These are phyloP conservation scores for Talaromyces sp. DNA, from an alignment of 2,329 filamentous ascomycete genomes.

Conservation along the genomic window DNA sequence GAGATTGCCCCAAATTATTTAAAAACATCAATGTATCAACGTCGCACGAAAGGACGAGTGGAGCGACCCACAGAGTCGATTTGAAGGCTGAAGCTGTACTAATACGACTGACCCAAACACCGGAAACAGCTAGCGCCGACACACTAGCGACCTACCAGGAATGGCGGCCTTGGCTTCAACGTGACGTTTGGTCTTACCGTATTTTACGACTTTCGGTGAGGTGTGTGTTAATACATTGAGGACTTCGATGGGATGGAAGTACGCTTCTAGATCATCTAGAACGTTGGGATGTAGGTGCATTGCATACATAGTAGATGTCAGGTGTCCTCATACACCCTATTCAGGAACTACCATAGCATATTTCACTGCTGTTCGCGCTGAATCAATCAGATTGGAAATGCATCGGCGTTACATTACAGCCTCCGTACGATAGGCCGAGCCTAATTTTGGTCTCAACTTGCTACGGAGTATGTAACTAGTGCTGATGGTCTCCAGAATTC, in stretches of 20 bases:
- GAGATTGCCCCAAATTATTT: neutral
- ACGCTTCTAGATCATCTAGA: neutral
- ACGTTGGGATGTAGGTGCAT: neutral
- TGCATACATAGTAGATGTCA: neutral
- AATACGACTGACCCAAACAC: neutral
- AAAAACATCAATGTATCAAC: neutral
- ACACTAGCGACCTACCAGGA: slow-evolving; percentile 6
- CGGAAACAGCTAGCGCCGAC: slow-evolving; percentile 6
- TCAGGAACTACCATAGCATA: neutral
- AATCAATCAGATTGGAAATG: neutral
- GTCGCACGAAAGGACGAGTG: slow-evolving; percentile 5
- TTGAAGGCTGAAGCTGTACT: slow-evolving; percentile 4
- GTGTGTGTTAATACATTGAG: too few species aligned
- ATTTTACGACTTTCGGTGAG: slow-evolving; percentile 2
- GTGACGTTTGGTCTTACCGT: neutral
- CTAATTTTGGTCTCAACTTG: slow-evolving; percentile 2
- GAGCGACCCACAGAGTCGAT: neutral
- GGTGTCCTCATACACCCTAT: neutral
- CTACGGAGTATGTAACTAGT: too few species aligned
- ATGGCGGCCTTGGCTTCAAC: neutral
- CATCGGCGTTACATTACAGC: slow-evolving; percentile 1
- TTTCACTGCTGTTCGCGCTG: neutral
- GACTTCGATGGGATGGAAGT: neutral
- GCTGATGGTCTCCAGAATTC: neutral
- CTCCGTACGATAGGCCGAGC: slow-evolving; percentile 5